Base-by-base conservation (phyloP, 441 rosid genomes). In the Codiaeum variegatum region DNA sequence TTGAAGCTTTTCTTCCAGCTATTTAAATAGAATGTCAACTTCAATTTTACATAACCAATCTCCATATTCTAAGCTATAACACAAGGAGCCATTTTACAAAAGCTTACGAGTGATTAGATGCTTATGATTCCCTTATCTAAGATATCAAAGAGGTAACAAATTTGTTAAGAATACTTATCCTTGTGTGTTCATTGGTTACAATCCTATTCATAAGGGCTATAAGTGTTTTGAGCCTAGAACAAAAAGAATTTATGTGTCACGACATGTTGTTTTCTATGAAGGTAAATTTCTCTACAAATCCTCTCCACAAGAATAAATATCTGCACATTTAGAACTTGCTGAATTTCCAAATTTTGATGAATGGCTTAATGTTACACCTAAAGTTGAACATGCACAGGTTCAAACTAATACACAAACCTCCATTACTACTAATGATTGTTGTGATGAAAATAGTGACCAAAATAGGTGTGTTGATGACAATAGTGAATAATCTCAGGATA, bases 21-120 rank as follows among this genome's bases (percentile, higher is more conserved):
- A 0, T 46, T 6, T 66, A 40, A 66, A 76, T 2, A 3, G 18
- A 1, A n/a, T 66, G 0, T 10, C 58, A 10, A 19, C 55, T 11
- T 49, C 23, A 26, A 0, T 21, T 15, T 0, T 76, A 1, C 0
- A 32, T 0, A 24, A 31, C 0, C 18, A 60, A 0, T 24, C 16
- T 6, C n/a, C 60, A 15, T 46, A 52, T 5, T 23, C 2, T 0
- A 47, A 34, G 38, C 12, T 64, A 5, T 58, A 23, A 3, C 1
- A 38, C 0, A 26, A 7, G 0, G 15, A 46, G 3, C 74, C 49
- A 0, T 2, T 36, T 21, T 69, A 44, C 10, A 5, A 4, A 0
- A 0, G 34, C 12, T 28, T 73, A 2, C 0, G 13, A 3, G 40
- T 73, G 0, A 3, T 77, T 46, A n/a, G 38, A 3, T 77, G 62